Conservation (phyloP, 345 rosid species). For the Euphorbia tirucalli region DNA sequence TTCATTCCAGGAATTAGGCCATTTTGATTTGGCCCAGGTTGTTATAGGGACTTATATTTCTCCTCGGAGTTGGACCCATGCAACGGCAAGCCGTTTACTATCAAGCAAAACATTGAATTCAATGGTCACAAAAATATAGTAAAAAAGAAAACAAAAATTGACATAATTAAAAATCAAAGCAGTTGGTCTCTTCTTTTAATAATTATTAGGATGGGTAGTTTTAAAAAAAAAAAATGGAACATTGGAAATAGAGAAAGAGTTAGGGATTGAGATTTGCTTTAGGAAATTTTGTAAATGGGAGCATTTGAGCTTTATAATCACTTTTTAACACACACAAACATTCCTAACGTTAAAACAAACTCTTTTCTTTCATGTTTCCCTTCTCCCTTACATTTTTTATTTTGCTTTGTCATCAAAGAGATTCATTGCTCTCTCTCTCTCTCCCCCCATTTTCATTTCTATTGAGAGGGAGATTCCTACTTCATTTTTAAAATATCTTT, state of each 20-base stretch:
- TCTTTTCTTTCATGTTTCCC: constrained; percentile 24
- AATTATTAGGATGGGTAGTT: constrained; percentile 17
- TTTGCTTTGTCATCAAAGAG: constrained; percentile 13
- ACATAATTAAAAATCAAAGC: neutral
- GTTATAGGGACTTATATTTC: too few relatives aligned
- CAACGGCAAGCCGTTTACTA: too few relatives aligned
- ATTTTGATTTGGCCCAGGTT: too few relatives aligned
- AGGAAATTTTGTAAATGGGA: constrained; percentile 26
- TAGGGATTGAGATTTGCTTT: constrained; percentile 44
- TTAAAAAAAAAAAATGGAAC: constrained; percentile 33
- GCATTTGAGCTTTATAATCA: constrained; percentile 41
- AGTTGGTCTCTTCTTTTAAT: neutral
- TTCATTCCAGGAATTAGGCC: too few relatives aligned
- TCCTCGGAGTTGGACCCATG: too few relatives aligned
- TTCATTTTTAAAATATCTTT: too few relatives aligned
- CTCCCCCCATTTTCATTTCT: neutral
- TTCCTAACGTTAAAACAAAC: constrained; percentile 27
- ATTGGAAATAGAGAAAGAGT: constrained; percentile 58
- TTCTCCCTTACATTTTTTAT: constrained; percentile 10
- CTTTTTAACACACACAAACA: constrained; percentile 28
- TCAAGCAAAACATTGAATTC: too few relatives aligned
- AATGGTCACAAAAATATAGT: too few relatives aligned
- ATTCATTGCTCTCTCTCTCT: constrained; percentile 9
- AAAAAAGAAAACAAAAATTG: neutral
- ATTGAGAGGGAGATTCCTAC: neutral